Percentiles rank a stretch among this genome's conserved stretches.
phyloP scores from a whole-genome alignment of 148 eudicot species.

The Silene conica region DNA sequence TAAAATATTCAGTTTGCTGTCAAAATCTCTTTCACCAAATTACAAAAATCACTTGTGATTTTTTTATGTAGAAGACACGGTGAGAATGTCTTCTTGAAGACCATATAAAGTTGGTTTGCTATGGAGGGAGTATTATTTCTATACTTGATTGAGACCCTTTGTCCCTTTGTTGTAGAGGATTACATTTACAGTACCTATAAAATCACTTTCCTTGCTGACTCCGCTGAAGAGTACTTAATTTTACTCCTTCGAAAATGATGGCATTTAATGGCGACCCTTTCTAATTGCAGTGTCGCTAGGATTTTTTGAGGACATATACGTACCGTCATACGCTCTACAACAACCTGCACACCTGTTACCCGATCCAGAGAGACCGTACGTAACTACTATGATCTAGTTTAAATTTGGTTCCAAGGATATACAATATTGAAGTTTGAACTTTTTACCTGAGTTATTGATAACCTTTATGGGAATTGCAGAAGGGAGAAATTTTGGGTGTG shows the following conservation, averaged over 20 bases:
- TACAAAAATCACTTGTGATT: too few relatives aligned
- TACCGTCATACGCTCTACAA: slow-evolving; percentile 55
- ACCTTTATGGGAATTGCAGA: slow-evolving; percentile 30
- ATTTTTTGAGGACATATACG: slow-evolving; percentile 76
- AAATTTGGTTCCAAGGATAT: not conserved
- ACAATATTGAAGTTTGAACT: not conserved
- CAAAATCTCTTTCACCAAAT: too few relatives aligned
- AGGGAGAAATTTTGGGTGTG: slow-evolving; percentile 48
- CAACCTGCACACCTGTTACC: slow-evolving; percentile 27
- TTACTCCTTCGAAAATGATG: not conserved
- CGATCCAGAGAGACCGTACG: slow-evolving; percentile 28
- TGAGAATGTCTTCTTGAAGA: too few relatives aligned
- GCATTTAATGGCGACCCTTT: slow-evolving; percentile 16
- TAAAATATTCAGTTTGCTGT: too few relatives aligned
- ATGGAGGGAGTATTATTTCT: too few relatives aligned
- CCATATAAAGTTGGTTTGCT: too few relatives aligned
- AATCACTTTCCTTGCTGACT: not conserved
- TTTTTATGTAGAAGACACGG: too few relatives aligned
- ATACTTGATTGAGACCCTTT: too few relatives aligned
- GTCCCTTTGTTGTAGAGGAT: too few relatives aligned
- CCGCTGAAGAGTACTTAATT: not conserved
- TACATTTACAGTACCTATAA: too few relatives aligned
- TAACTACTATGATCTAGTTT: not conserved
- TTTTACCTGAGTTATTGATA: not conserved
- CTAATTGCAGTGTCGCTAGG: slow-evolving; percentile 70